phyloP scores from a whole-genome alignment of 2,329 filamentous ascomycete genomes.

The Xylariomycetidae sp. region DNA sequence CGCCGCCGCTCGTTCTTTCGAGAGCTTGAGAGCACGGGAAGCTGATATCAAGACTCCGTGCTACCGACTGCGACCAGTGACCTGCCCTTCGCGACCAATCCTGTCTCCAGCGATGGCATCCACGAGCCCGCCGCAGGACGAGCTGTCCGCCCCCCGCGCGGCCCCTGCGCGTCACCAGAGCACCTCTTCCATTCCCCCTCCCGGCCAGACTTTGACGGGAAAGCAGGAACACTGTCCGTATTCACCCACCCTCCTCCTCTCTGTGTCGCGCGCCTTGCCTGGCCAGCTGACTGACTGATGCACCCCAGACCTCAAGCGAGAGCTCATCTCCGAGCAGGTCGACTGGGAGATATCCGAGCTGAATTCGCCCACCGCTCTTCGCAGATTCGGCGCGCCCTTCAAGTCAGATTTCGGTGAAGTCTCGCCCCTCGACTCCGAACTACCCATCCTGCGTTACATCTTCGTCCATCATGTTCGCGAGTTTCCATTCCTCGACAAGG shows the following conservation, averaged over 20 bases:
- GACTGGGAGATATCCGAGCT: constrained; percentile 86
- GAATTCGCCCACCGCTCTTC: constrained; percentile 88
- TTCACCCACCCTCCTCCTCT: too few species aligned
- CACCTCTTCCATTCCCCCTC: constrained; percentile 22
- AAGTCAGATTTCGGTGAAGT: constrained; percentile 89
- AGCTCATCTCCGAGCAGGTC: constrained; percentile 86
- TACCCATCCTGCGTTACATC: constrained; percentile 90
- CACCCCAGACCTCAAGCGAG: constrained; percentile 78
- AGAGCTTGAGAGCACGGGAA: too few species aligned
- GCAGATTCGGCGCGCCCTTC: constrained; percentile 93
- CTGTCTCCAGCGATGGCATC: constrained; percentile 19
- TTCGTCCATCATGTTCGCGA: constrained; percentile 98
- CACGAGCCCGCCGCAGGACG: constrained; percentile 12
- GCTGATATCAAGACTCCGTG: too few species aligned
- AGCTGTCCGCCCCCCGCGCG: constrained; percentile 16
- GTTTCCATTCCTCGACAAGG: constrained; percentile 95
- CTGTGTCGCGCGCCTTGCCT: neutral
- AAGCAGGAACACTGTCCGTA: constrained; percentile 94
- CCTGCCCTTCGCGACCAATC: too few species aligned
- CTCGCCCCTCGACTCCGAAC: constrained; percentile 84
- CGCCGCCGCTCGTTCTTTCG: too few species aligned
- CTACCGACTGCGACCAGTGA: too few species aligned
- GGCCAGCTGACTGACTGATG: constrained; percentile 13
- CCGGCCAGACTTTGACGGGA: constrained; percentile 63
- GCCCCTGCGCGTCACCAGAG: constrained; percentile 6